Evolutionary conservation across 768 basidiomycete species (phyloP), one percentile per base, ranked within the genome.

Genomic region (Strobilomyces confusus): DNA sequence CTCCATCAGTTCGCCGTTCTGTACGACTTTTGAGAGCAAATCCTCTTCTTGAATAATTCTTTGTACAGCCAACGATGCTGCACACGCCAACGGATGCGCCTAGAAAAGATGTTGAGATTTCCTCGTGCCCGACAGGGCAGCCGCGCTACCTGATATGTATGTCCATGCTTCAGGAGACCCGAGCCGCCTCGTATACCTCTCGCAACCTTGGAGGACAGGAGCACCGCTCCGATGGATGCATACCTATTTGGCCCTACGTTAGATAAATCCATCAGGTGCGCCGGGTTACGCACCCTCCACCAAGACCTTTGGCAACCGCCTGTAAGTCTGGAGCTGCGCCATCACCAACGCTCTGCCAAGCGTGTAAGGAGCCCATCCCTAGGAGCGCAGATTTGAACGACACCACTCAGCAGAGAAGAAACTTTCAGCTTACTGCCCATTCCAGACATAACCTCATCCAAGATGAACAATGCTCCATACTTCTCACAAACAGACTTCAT

Each of bases 401-500:
- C n/a, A 38, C 14, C 23, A 12, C 30, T 42, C n/a, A 26, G 15
- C 15, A 6, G 23, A 34, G 23, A 43, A 48, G n/a, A 17, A 44
- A 51, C 23, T 37, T 48, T 1, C 32, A 36, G 76, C 87, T 70
- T 65, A 87, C 91, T 82, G 52, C 92, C 90, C 87, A 93, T 92
- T 41, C 91, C 91, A 64, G 85, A 83, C 92, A 95, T 93, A 43
- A 93, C 88, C 71, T 95, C 93, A 62, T 95, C 93, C 33, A 93
- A 77, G 38, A 94, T 90, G 68, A 93, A 86, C 17, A 95, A 69
- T 38, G 64, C 76, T 37, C 77, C 86, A 59, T 78, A 86, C 69
- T 86, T 90, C 36, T 87, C 80, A 59, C 88, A 90, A 19, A 91
- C 86, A 12, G 84, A 83, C 61, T 86, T 89, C 83, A 92, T 88